These are phyloP conservation scores for Symbiodinium pilosum DNA, from an alignment of 73 alveolate species.

Conservation along the genomic window DNA sequence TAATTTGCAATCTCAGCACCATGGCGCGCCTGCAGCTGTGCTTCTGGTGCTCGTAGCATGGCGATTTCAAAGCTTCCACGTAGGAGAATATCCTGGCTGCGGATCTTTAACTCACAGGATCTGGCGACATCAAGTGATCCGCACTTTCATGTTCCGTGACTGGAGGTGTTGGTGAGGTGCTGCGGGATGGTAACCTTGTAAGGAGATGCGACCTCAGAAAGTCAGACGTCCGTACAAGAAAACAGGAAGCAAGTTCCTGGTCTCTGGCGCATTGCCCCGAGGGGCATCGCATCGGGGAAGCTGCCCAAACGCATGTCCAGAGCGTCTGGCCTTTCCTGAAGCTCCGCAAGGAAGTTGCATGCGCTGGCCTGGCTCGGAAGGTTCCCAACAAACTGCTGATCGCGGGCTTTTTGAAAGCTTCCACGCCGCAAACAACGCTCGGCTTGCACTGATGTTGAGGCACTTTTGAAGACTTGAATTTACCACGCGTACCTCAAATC, in stretches of 20 bases:
- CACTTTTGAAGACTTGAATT: neutral
- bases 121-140: neutral
- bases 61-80: slow-evolving; percentile 2
- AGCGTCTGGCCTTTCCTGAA: neutral
- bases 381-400: too few relatives aligned
- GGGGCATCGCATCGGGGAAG: neutral
- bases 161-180: slow-evolving; percentile 5
- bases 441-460: neutral
- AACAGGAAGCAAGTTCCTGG: too few relatives aligned
- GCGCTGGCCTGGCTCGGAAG: neutral
- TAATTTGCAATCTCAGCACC: too few relatives aligned
- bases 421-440: neutral
- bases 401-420: too few relatives aligned
- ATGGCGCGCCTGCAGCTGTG: neutral
- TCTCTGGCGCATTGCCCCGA: neutral
- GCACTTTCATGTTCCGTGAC: neutral
- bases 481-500: neutral
- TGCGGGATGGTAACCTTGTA: neutral
- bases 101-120: too few relatives aligned
- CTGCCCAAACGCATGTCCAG: neutral
- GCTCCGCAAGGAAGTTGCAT: neutral
- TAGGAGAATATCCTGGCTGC: neutral
- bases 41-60: neutral
- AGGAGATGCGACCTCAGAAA: neutral
- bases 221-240: too few relatives aligned